These are phyloP conservation scores for Chlamydomonas sp. DNA, from an alignment of 139 green algal genomes.

Conservation along the genomic window DNA sequence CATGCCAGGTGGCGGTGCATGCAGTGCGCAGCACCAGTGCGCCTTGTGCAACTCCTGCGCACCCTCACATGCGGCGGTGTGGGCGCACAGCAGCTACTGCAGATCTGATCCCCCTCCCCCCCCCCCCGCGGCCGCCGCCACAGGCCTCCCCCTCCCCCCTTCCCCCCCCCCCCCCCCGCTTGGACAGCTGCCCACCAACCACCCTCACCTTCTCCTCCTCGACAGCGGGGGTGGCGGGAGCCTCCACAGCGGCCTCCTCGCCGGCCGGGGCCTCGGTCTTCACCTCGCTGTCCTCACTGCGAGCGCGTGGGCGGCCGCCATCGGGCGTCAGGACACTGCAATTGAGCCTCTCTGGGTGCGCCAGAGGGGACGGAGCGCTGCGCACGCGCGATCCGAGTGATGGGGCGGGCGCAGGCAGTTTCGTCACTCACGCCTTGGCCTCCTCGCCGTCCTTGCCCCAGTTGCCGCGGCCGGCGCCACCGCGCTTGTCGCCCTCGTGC, in stretches of 20 bases:
- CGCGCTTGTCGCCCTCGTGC: constrained; percentile 71
- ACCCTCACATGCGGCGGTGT: not conserved
- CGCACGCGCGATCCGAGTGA: no score
- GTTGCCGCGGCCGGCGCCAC: constrained; percentile 69
- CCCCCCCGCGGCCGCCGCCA: not conserved
- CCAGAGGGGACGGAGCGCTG: no score
- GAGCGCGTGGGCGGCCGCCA: not conserved
- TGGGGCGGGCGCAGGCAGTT: not conserved
- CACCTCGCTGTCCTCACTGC: not conserved
- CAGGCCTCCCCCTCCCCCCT: no score
- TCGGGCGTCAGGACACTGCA: not conserved
- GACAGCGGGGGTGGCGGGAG: constrained; percentile 9
- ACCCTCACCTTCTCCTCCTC: constrained; percentile 12
- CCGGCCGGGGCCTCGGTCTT: not conserved
- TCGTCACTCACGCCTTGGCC: constrained; percentile 15
- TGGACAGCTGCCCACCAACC: not conserved
- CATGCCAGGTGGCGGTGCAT: not conserved
- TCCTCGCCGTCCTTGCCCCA: constrained; percentile 55
- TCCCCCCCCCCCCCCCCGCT: not conserved
- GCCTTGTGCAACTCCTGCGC: not conserved
- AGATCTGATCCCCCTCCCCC: not conserved
- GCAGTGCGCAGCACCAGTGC: not conserved
- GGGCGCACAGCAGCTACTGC: not conserved
- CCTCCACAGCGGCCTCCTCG: not conserved
- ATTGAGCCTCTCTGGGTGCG: not conserved